Base-by-base conservation (phyloP, 2,329 filamentous ascomycete genomes). In the Rutstroemia sydowiana region DNA sequence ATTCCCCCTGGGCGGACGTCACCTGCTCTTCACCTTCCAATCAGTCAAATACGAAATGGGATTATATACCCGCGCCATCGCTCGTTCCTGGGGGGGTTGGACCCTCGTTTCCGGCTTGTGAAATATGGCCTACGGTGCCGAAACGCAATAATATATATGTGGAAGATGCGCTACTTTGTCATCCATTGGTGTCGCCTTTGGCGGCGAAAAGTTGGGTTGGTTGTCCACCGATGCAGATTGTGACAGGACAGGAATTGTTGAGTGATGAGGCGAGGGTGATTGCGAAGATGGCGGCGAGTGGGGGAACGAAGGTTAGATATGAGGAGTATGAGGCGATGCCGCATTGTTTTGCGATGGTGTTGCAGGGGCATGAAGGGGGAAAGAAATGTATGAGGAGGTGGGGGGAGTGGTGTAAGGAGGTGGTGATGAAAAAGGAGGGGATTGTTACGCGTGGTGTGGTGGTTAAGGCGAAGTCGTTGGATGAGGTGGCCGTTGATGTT, bases 1-100 rank as follows among this genome's bases (percentile, higher is more conserved):
- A 77, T 58, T 85, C 80, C 1, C 83, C 85, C 2, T 92, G 87
- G 87, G 64, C 83, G 7, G 87, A 93, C 65, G 70, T 90, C 13
- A 79, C 79, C 3, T 42, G 18, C 40, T 21, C 40, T 14, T 21
- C 40, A 7, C 40, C 40, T 42, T 28, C 40, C 14, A n/a, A 21
- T 9, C 13, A 21, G 9, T 16, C 36, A 18, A 37, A 37, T 16
- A 37, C n/a, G 11, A 39, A 6, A 18, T 16, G 11, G 9, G n/a
- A 18, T 13, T 39, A 16, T 10, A 39, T 18, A 6, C n/a, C 36
- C 20, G 10, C 14, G 20, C n/a, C 14, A 1, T 16, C 14, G 6
- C 20, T 39, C 36, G 14, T 10, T 11, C 36, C 36, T 13, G 20
- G 20, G n/a, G 36, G n/a, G 11, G 26, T 13, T n/a, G 30, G 30